phyloP scores from a whole-genome alignment of 768 basidiomycete genomes.

The Leccinum disarticulatum region DNA sequence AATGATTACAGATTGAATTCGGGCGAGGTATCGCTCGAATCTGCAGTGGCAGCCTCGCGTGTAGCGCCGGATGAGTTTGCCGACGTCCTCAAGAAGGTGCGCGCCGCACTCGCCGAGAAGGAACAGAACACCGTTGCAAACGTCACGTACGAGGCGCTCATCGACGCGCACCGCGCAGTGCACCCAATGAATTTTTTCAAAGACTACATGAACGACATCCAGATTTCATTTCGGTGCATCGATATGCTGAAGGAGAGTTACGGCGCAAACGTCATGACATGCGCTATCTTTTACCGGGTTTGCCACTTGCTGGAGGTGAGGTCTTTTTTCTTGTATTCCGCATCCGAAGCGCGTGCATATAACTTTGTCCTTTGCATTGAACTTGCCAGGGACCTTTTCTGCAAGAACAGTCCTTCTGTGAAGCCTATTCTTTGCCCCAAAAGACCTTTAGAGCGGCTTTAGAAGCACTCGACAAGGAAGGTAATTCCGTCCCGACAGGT shows the following conservation, averaged over 20 bases:
- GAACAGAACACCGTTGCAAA: background rate
- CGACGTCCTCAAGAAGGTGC: slow-evolving; percentile 25
- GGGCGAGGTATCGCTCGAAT: slow-evolving; percentile 27
- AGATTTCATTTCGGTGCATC: slow-evolving; percentile 22
- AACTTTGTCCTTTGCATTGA: background rate
- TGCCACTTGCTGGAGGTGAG: slow-evolving; percentile 40
- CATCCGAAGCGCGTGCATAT: background rate
- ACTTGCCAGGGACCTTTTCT: slow-evolving; percentile 7
- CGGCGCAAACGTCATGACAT: slow-evolving; percentile 28
- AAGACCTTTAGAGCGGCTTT: slow-evolving; percentile 23
- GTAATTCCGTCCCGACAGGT: background rate
- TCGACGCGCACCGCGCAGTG: slow-evolving; percentile 26
- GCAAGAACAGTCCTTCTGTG: slow-evolving; percentile 20
- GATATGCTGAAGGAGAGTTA: slow-evolving; percentile 19
- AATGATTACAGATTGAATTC: slow-evolving; percentile 21
- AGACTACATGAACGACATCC: slow-evolving; percentile 36
- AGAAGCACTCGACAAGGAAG: slow-evolving; percentile 15
- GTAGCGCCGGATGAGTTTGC: slow-evolving; percentile 21
- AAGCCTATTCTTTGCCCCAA: slow-evolving; percentile 13
- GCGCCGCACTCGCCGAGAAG: slow-evolving; percentile 15
- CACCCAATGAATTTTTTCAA: slow-evolving; percentile 15
- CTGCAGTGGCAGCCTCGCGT: slow-evolving; percentile 27
- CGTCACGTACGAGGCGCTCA: slow-evolving; percentile 33
- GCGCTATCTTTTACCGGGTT: slow-evolving; percentile 48
- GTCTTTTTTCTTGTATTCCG: background rate